Conservation (phyloP, 2,329 filamentous ascomycete genomes). For the Rosellinia necatrix region DNA sequence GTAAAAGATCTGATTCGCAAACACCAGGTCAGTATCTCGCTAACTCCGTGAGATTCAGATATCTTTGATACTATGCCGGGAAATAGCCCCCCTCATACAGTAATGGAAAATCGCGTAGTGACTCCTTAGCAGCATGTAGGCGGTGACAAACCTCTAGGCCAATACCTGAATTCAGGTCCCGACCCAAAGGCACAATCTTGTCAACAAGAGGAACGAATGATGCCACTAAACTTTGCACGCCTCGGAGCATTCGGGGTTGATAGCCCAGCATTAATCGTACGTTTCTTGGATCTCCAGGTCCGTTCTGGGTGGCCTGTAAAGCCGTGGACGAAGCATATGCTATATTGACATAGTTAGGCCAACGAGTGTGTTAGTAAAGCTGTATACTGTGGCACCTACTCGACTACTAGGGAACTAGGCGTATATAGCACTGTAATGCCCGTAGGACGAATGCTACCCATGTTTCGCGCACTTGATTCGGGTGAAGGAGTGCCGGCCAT, state of each 20-base stretch:
- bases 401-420: constrained; percentile 1
- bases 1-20: constrained; percentile 11
- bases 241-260: not conserved
- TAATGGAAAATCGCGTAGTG: no score
- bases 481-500: not conserved
- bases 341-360: not conserved
- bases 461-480: not conserved
- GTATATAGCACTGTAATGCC: constrained; percentile 19
- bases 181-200: no score
- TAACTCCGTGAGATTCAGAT: not conserved
- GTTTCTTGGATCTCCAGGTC: constrained; percentile 21
- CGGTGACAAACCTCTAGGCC: constrained; percentile 19
- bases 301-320: constrained; percentile 20
- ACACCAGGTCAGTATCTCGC: not conserved
- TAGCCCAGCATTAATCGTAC: not conserved
- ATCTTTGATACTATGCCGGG: not conserved
- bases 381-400: constrained; percentile 1
- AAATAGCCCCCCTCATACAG: no score
- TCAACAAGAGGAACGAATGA: no score
- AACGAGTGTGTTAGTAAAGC: not conserved
- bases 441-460: not conserved
- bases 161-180: not conserved
- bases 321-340: constrained; percentile 24
- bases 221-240: not conserved
- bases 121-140: no score